These are phyloP conservation scores for Cerrena zonata DNA, from an alignment of 1,284 basidiomycete genomes.

Conservation along the genomic window DNA sequence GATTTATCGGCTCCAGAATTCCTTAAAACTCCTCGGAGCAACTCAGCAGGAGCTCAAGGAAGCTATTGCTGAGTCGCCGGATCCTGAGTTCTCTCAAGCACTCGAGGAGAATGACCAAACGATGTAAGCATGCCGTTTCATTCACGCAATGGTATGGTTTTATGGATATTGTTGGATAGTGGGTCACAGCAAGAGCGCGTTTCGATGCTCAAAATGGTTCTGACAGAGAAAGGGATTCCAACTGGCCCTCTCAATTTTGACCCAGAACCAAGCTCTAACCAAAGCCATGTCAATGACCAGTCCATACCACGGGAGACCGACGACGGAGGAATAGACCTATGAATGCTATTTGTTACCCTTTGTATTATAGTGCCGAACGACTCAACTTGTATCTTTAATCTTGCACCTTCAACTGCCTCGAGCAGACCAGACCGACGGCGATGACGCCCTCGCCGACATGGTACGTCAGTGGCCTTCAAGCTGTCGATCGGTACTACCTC, in stretches of 20 bases:
- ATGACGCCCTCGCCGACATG: too few species aligned
- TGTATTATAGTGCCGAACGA: neutral
- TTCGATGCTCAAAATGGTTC: slow-evolving; percentile 55
- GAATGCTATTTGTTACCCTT: neutral
- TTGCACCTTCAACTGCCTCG: too few species aligned
- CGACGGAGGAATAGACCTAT: slow-evolving; percentile 15
- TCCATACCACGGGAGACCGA: slow-evolving; percentile 1
- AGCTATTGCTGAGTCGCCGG: slow-evolving; percentile 34
- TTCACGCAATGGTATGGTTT: neutral
- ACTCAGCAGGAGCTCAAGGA: slow-evolving; percentile 60
- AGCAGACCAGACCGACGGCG: too few species aligned
- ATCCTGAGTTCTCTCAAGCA: slow-evolving; percentile 43
- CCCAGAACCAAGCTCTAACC: neutral
- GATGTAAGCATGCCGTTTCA: slow-evolving; percentile 36
- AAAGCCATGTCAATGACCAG: neutral
- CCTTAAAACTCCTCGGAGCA: slow-evolving; percentile 53
- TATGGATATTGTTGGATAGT: slow-evolving; percentile 31
- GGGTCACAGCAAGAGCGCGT: slow-evolving; percentile 70
- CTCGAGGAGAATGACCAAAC: slow-evolving; percentile 48
- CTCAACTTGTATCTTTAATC: too few species aligned
- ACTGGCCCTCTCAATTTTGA: slow-evolving; percentile 33
- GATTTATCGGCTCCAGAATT: slow-evolving; percentile 70
- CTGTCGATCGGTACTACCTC: too few species aligned
- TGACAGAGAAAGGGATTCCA: slow-evolving; percentile 54
- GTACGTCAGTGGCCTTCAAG: too few species aligned